Evolutionary conservation across 305 asterid species (phyloP).

Genomic region (Rubia tinctorum): DNA sequence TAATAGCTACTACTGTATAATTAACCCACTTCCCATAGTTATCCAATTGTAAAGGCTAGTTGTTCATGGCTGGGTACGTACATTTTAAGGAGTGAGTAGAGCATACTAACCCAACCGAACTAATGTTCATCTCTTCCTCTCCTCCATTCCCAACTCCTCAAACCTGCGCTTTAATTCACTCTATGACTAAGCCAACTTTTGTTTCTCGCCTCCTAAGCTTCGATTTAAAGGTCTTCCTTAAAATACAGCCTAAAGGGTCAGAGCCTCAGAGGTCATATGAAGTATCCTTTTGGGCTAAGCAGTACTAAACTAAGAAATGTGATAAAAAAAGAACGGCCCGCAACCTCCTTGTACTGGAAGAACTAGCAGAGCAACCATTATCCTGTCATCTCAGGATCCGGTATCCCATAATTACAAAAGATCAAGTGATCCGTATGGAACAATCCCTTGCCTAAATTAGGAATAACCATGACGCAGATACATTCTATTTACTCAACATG

Average conservation of each 20-base stretch:
- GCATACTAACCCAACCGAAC: no score
- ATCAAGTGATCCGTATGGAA: not conserved
- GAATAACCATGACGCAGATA: not conserved
- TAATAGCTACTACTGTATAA: no score
- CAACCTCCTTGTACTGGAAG: no score
- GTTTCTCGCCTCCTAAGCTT: not conserved
- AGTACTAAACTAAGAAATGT: no score
- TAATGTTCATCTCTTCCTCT: no score
- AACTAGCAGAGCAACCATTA: no score
- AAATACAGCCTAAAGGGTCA: not conserved
- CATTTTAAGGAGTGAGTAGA: no score
- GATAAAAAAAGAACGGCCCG: no score
- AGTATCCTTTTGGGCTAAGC: no score
- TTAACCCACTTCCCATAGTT: no score
- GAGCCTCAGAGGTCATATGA: not conserved
- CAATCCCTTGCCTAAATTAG: not conserved
- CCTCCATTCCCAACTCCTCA: not conserved
- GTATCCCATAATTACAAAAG: not conserved
- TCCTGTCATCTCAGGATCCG: not conserved
- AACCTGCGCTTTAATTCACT: not conserved
- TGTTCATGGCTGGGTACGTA: no score
- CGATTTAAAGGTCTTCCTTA: not conserved
- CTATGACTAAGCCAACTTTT: not conserved
- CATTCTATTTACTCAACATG: not conserved
- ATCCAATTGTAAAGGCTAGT: no score